Conservation (phyloP, 306 rosid genomes). For the apple (Malus domestica) region ASM211411v1 NC_041792.1:16031907-16032406, state of each 20-base stretch:
- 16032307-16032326: constrained; percentile 8
- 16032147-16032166: constrained; percentile 35
- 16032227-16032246: constrained; percentile 76
- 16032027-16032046: constrained; percentile 58
- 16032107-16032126: constrained; percentile 64
- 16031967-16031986: constrained; percentile 60
- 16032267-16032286: constrained; percentile 47
- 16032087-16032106: constrained; percentile 16
- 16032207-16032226: constrained; percentile 87
- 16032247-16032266: constrained; percentile 51
- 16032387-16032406: constrained; percentile 19
- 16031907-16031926: constrained; percentile 90
- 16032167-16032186: constrained; percentile 31
- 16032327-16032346: background rate
- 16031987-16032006: constrained; percentile 60
- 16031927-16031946: constrained; percentile 59
- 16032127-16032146: constrained; percentile 50
- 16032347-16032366: background rate
- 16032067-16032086: constrained; percentile 5
- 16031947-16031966: constrained; percentile 65
- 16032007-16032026: constrained; percentile 63
- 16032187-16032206: constrained; percentile 42
- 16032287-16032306: constrained; percentile 20
- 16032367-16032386: constrained; percentile 19
- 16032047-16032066: constrained; percentile 36